These are phyloP conservation scores for Scolecobasidium constrictum DNA, from an alignment of 2,329 filamentous ascomycete species.

Conservation along the genomic window DNA sequence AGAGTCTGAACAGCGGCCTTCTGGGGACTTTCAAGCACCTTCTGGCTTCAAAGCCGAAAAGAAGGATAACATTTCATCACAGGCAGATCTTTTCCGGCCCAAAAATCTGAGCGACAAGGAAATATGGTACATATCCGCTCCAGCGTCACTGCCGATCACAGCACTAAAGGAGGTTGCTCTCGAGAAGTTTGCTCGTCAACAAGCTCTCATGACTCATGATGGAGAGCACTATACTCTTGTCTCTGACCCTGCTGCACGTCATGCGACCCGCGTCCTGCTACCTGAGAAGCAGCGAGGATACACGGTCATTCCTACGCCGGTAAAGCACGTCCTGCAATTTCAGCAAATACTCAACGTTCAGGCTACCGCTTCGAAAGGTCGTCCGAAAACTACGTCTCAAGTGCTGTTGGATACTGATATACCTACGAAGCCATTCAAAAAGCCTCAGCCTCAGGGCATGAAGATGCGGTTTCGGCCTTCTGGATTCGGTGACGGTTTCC, in stretches of 20 bases:
- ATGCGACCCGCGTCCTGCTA: conserved; percentile 49
- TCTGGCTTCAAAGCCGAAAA: conserved; percentile 37
- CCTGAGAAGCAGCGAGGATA: conserved; percentile 47
- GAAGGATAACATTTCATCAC: conserved; percentile 31
- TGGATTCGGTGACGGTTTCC: conserved; percentile 40
- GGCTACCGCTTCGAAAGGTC: conserved; percentile 16
- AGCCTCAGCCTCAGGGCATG: conserved; percentile 57
- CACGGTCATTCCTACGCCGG: conserved; percentile 25
- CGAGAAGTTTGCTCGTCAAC: conserved; percentile 41
- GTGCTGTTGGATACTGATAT: neutral
- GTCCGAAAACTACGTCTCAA: neutral
- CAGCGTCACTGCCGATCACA: conserved; percentile 56
- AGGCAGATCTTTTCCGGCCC: conserved; percentile 42
- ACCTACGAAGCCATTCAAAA: conserved; percentile 41
- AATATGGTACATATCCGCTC: conserved; percentile 71
- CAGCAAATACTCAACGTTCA: conserved; percentile 50
- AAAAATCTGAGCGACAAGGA: conserved; percentile 57
- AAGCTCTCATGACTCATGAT: conserved; percentile 49
- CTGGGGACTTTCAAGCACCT: conserved; percentile 25
- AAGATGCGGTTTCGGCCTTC: conserved; percentile 58
- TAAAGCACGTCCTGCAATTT: conserved; percentile 54
- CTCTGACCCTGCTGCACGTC: conserved; percentile 41
- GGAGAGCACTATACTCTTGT: conserved; percentile 52
- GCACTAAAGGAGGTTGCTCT: conserved; percentile 55
- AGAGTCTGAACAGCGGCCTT: too few species aligned